phyloP scores from a whole-genome alignment of 2,329 filamentous ascomycete species.

The Pseudogymnoascus sp. region DNA sequence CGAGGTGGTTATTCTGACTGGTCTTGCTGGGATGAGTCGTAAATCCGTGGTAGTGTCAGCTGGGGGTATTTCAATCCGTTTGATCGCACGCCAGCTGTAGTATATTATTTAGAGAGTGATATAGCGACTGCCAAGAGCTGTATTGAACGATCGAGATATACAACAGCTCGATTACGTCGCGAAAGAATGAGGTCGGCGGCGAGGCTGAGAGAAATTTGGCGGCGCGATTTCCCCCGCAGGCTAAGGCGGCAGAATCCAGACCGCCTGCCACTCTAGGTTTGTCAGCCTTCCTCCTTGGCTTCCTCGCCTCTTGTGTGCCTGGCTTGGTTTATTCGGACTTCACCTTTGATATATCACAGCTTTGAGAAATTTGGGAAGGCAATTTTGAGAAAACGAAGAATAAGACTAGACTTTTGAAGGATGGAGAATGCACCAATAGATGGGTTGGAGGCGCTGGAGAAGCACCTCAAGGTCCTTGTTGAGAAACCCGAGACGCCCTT shows the following conservation, averaged over 20 bases:
- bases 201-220: slow-evolving; percentile 1
- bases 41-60: background rate
- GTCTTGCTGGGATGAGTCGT: background rate
- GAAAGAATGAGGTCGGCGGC: slow-evolving; percentile 1
- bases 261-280: background rate
- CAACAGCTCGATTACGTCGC: background rate
- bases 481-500: slow-evolving; percentile 37
- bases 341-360: background rate
- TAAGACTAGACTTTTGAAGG: background rate
- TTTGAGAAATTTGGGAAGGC: background rate
- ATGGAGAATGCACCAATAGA: slow-evolving; percentile 41
- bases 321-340: background rate
- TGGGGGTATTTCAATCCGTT: background rate
- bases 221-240: background rate
- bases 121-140: background rate
- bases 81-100: background rate
- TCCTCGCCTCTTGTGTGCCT: background rate
- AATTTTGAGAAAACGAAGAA: background rate
- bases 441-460: slow-evolving; percentile 46
- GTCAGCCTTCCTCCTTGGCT: background rate
- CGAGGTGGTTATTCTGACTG: background rate
- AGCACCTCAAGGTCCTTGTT: slow-evolving; percentile 46
- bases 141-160: background rate
- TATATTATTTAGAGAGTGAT: background rate
- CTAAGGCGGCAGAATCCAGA: background rate